Evolutionary conservation across 2,329 filamentous ascomycete species (phyloP).

Genomic region (Alternaria angustiovoidea): DNA sequence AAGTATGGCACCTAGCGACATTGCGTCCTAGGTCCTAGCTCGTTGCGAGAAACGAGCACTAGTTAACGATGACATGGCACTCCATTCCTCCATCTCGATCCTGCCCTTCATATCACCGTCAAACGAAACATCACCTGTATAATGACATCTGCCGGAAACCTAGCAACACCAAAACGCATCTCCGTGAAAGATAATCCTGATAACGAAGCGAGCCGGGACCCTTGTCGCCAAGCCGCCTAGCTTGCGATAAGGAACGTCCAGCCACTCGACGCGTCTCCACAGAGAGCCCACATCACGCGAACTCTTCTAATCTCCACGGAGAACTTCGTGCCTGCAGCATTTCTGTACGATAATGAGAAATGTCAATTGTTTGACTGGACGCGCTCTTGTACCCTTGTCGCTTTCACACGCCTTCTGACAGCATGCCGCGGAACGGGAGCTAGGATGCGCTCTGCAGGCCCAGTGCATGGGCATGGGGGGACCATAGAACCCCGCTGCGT

Average conservation of each 20-base stretch:
- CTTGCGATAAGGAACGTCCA: slow-evolving; percentile 18
- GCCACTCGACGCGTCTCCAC: slow-evolving; percentile 4
- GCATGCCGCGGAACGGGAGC: neutral
- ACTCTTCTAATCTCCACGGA: slow-evolving; percentile 37
- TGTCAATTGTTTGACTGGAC: slow-evolving; percentile 26
- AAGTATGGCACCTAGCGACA: no score
- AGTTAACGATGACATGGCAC: neutral
- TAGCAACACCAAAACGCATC: slow-evolving; percentile 12
- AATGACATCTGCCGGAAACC: slow-evolving; percentile 18
- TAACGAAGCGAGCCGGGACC: slow-evolving; percentile 13
- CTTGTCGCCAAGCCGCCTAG: slow-evolving; percentile 20
- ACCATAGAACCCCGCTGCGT: slow-evolving; percentile 1
- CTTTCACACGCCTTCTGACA: neutral
- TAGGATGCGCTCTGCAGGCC: neutral
- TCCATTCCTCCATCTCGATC: neutral
- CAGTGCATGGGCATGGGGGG: neutral
- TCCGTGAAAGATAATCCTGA: slow-evolving; percentile 20
- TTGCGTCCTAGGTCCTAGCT: no score
- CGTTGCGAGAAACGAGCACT: no score
- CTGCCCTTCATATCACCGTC: neutral
- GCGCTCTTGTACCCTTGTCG: neutral
- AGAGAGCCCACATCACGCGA: slow-evolving; percentile 1
- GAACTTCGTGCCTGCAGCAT: slow-evolving; percentile 10
- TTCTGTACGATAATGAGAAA: slow-evolving; percentile 17
- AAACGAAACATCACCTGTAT: neutral